A percentile compares a stretch with the other conserved stretches of the same genome.
These are phyloP conservation scores for Aurifilum marmelostoma DNA, from an alignment of 2,329 filamentous ascomycete genomes.

Conservation along the genomic window DNA sequence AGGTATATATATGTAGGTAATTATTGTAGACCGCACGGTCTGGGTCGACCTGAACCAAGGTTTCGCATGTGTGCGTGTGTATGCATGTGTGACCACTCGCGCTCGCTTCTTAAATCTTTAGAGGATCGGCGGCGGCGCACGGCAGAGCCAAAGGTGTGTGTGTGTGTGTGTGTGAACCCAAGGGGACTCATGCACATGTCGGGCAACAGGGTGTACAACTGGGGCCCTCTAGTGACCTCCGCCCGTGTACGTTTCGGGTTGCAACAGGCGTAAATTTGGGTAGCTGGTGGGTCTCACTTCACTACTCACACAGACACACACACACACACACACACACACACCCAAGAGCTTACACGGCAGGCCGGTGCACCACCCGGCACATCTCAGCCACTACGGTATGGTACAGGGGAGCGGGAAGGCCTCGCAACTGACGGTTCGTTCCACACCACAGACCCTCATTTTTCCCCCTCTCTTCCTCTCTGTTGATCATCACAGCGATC, in stretches of 20 bases:
- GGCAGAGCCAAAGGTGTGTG: neutral
- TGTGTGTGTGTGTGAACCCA: too few relatives aligned
- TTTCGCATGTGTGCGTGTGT: neutral
- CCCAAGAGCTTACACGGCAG: neutral
- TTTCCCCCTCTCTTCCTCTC: neutral
- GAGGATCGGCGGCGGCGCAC: conserved; percentile 17
- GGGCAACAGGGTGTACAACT: neutral
- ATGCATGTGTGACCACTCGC: conserved; percentile 18
- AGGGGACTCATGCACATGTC: conserved; percentile 8
- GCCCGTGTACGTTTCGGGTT: conserved; percentile 9
- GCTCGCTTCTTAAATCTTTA: neutral
- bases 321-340: neutral
- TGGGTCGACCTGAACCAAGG: conserved; percentile 15
- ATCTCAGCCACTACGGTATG: neutral
- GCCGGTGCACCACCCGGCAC: conserved; percentile 12
- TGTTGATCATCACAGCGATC: conserved; percentile 4
- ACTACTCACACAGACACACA: neutral
- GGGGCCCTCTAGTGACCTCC: conserved; percentile 12
- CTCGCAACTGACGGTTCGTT: conserved; percentile 21
- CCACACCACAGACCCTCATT: neutral
- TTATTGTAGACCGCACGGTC: conserved; percentile 11
- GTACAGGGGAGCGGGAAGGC: neutral
- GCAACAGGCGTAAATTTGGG: conserved; percentile 5
- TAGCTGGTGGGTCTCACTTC: conserved; percentile 13
- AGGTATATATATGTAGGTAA: conserved; percentile 7